Conservation (phyloP, 2,329 filamentous ascomycete genomes). For the Fusarium palustre region DNA sequence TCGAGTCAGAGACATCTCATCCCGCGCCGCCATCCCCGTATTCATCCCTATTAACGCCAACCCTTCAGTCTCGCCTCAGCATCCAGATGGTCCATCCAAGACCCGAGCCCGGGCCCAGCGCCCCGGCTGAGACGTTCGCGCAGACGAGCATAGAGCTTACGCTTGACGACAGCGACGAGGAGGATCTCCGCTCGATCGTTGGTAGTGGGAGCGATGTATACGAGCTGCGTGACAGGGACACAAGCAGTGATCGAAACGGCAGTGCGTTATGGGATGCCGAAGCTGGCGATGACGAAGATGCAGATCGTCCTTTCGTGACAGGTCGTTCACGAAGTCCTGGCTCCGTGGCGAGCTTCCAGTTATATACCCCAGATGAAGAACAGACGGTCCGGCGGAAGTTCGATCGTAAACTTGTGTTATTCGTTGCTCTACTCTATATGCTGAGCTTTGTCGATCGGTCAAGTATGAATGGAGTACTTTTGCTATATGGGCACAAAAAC, state of each 20-base stretch:
- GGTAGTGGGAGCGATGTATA: conserved; percentile 49
- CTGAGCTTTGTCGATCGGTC: conserved; percentile 88
- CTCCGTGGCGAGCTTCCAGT: conserved; percentile 54
- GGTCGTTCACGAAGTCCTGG: conserved; percentile 44
- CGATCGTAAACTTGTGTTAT: conserved; percentile 80
- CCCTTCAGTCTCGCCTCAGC: conserved; percentile 13
- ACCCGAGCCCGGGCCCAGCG: conserved; percentile 34
- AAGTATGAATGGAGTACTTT: conserved; percentile 64
- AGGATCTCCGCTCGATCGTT: conserved; percentile 51
- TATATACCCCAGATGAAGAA: conserved; percentile 77
- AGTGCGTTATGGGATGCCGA: conserved; percentile 39
- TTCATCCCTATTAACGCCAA: neutral
- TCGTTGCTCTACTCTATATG: conserved; percentile 85
- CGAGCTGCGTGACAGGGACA: conserved; percentile 47
- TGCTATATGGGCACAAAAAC: too few relatives aligned
- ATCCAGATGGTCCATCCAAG: conserved; percentile 41
- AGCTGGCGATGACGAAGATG: conserved; percentile 35
- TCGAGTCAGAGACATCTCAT: conserved; percentile 1
- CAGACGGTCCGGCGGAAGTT: conserved; percentile 76
- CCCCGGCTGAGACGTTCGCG: conserved; percentile 53
- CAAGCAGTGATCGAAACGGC: conserved; percentile 18
- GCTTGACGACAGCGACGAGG: conserved; percentile 53
- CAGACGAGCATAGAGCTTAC: conserved; percentile 55
- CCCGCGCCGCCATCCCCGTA: neutral
- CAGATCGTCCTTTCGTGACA: conserved; percentile 39